A percentile compares a stretch with the other conserved stretches of the same genome.
Conservation (phyloP, 495 filamentous ascomycete species). For the Penicillium soppii region DNA sequence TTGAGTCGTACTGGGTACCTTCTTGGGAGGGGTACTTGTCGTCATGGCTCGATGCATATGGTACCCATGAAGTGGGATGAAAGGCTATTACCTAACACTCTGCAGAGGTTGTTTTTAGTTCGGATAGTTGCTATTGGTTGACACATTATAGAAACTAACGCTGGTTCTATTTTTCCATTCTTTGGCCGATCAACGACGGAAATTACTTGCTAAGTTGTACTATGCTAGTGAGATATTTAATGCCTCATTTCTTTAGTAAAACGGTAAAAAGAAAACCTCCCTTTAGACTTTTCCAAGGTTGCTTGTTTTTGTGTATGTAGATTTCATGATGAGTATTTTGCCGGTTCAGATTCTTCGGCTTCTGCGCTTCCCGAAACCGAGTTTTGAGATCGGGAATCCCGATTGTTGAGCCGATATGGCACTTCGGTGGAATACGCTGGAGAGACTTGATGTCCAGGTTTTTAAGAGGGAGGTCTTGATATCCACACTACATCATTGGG, state of each 20-base stretch:
- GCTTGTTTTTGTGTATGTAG: background rate
- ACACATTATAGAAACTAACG: background rate
- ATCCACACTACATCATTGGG: background rate
- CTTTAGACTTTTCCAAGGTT: background rate
- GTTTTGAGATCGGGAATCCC: constrained; percentile 5
- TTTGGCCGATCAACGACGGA: background rate
- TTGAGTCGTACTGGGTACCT: background rate
- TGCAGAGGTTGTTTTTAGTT: background rate
- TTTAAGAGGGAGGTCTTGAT: too few relatives aligned
- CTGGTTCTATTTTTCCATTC: background rate
- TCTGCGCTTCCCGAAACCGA: background rate
- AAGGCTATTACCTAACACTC: background rate
- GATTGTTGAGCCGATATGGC: constrained; percentile 2
- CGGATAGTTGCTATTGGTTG: background rate
- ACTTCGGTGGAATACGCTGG: constrained; percentile 1
- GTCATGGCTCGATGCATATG: background rate
- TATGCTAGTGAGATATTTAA: background rate
- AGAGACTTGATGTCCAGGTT: background rate
- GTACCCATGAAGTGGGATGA: background rate
- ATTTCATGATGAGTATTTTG: background rate
- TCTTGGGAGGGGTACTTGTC: background rate
- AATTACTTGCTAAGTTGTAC: background rate
- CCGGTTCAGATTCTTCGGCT: background rate
- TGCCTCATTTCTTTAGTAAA: background rate
- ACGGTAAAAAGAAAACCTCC: background rate